A percentile compares a stretch with the other conserved stretches of the same genome.
phyloP scores from a whole-genome alignment of 2,329 filamentous ascomycete genomes.

The Raffaelea arxii region DNA sequence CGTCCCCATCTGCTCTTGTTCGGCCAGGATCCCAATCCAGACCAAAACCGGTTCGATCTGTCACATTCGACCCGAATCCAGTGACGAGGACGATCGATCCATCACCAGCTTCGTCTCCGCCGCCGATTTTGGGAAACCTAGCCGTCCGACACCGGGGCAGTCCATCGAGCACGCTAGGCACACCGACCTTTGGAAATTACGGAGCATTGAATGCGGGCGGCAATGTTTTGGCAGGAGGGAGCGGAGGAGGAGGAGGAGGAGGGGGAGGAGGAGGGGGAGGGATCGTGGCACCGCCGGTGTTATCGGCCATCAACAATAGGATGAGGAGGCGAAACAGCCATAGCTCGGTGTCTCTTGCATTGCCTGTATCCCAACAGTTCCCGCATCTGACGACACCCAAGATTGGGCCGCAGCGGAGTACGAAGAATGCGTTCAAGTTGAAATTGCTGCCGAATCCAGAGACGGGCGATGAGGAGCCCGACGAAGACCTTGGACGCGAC shows the following conservation, averaged over 20 bases:
- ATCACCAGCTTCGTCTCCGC: slow-evolving; percentile 3
- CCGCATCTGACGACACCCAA: slow-evolving; percentile 42
- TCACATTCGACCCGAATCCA: slow-evolving; percentile 68
- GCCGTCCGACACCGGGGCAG: slow-evolving; percentile 13
- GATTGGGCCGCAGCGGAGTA: slow-evolving; percentile 88
- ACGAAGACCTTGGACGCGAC: slow-evolving; percentile 88
- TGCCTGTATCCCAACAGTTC: slow-evolving; percentile 19
- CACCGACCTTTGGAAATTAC: slow-evolving; percentile 23
- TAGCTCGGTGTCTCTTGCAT: slow-evolving; percentile 28
- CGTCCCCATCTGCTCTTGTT: slow-evolving; percentile 10
- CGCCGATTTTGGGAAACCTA: slow-evolving; percentile 21
- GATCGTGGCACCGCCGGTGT: slow-evolving; percentile 40
- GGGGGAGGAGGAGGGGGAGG: slow-evolving; percentile 30
- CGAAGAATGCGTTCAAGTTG: slow-evolving; percentile 91
- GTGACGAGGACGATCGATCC: slow-evolving; percentile 52
- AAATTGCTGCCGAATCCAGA: slow-evolving; percentile 94
- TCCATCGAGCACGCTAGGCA: slow-evolving; percentile 17
- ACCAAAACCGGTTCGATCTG: slow-evolving; percentile 46
- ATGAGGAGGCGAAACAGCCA: slow-evolving; percentile 79
- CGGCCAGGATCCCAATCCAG: slow-evolving; percentile 20
- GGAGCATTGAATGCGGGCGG: neutral
- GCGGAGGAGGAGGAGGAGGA: slow-evolving; percentile 12
- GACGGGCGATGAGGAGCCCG: slow-evolving; percentile 61
- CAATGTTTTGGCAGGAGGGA: neutral
- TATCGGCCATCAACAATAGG: slow-evolving; percentile 79